These are phyloP conservation scores for Chionographis japonica DNA, from an alignment of 106 monocot genomes.

Conservation along the genomic window DNA sequence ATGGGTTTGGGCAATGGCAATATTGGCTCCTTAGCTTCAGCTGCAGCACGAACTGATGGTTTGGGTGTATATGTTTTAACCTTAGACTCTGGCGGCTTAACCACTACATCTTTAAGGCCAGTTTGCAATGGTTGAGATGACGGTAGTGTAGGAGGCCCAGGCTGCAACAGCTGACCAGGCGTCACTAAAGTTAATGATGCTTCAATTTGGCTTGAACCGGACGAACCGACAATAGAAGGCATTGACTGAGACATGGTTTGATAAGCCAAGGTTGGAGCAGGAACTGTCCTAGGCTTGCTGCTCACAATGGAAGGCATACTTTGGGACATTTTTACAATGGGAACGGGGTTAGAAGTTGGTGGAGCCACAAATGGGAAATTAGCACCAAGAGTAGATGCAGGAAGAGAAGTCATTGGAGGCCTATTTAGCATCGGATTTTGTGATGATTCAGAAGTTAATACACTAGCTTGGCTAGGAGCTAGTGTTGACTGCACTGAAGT, in stretches of 20 bases:
- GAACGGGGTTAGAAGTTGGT: conserved; percentile 22
- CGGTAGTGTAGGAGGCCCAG: conserved; percentile 11
- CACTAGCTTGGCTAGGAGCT: conserved; percentile 9
- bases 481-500: conserved; percentile 21
- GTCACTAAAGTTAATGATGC: conserved; percentile 33
- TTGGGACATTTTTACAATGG: conserved; percentile 2
- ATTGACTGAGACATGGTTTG: conserved; percentile 25
- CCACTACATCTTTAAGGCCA: conserved; percentile 18
- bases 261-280: conserved; percentile 22
- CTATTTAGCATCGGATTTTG: conserved; percentile 15
- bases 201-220: conserved; percentile 40
- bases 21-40: conserved; percentile 36
- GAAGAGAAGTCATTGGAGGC: conserved; percentile 16
- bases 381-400: conserved; percentile 10
- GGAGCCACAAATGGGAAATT: conserved; percentile 23
- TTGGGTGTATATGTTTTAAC: conserved; percentile 19
- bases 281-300: conserved; percentile 22
- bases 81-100: conserved; percentile 24
- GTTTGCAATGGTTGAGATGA: conserved; percentile 22
- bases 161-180: conserved; percentile 38
- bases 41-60: conserved; percentile 4
- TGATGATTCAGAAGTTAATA: conserved; percentile 21
- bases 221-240: conserved; percentile 20
- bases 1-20: conserved; percentile 31
- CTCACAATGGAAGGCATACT: conserved; percentile 22